phyloP scores from a whole-genome alignment of 1,139 yeast species.

The Lodderomyces parapsilosis region DNA sequence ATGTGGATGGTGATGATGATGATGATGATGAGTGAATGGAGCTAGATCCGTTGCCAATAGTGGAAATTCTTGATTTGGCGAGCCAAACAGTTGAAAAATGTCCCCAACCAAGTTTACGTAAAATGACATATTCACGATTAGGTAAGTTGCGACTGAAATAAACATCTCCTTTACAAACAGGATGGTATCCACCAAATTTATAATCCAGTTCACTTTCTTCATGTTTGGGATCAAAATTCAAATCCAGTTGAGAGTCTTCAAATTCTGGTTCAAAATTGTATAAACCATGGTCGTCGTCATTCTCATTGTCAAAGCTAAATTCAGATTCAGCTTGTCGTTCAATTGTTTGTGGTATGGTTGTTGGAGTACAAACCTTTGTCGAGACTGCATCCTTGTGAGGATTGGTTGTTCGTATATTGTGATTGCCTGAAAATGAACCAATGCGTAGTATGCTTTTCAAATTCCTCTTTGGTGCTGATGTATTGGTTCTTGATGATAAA shows the following conservation, averaged over 20 bases:
- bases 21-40: conserved; percentile 2
- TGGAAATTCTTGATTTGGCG: conserved; percentile 44
- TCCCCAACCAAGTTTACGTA: conserved; percentile 72
- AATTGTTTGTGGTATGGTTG: neutral
- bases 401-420: conserved; percentile 13
- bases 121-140: conserved; percentile 28
- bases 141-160: conserved; percentile 30
- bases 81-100: conserved; percentile 91
- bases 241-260: conserved; percentile 23
- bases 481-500: conserved; percentile 2
- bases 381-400: conserved; percentile 11
- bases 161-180: conserved; percentile 38
- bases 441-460: conserved; percentile 15
- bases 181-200: conserved; percentile 43
- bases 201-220: conserved; percentile 41
- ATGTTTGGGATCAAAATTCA: conserved; percentile 32
- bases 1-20: neutral
- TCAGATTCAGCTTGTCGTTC: neutral
- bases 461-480: conserved; percentile 10
- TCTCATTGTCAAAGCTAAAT: conserved; percentile 4
- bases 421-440: conserved; percentile 14
- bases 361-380: neutral
- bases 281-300: conserved; percentile 12
- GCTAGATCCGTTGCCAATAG: conserved; percentile 7
- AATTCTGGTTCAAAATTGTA: conserved; percentile 10